Conservation (phyloP, 2,329 filamentous ascomycete species). For the Endothia cerciana region DNA sequence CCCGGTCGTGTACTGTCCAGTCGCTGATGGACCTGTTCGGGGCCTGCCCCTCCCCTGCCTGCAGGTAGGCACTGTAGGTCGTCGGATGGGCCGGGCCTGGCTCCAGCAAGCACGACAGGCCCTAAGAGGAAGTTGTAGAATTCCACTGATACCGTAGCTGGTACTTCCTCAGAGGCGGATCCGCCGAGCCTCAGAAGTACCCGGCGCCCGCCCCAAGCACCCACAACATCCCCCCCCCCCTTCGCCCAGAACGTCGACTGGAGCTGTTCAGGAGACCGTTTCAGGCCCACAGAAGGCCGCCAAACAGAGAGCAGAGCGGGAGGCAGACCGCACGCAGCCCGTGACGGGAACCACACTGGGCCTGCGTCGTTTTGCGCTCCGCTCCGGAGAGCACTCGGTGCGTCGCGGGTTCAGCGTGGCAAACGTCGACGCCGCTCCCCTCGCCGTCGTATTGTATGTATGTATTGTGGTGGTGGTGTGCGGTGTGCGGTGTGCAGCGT, state of each 20-base stretch:
- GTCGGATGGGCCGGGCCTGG: not conserved
- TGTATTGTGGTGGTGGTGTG: not conserved
- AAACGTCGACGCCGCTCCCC: not conserved
- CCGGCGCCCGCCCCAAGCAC: not conserved
- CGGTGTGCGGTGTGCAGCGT: not conserved
- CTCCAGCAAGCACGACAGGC: too few species aligned
- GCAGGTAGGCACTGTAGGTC: not conserved
- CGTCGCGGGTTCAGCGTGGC: not conserved
- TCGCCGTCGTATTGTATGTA: too few species aligned
- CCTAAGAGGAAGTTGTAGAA: not conserved
- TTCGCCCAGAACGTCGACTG: not conserved
- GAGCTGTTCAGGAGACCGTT: not conserved
- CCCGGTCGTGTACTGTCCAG: not conserved
- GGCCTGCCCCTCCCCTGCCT: not conserved
- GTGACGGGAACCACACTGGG: too few species aligned
- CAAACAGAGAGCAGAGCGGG: too few species aligned
- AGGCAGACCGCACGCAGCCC: too few species aligned
- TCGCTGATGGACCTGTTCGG: not conserved
- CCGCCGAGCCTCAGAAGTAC: not conserved
- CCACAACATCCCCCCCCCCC: not conserved
- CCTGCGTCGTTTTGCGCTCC: too few species aligned
- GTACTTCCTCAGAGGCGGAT: not conserved
- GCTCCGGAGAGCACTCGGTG: not conserved
- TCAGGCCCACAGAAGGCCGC: not conserved
- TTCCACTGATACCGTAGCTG: not conserved